Conservation (phyloP, 148 eudicot species). For the Cornus florida region DNA sequence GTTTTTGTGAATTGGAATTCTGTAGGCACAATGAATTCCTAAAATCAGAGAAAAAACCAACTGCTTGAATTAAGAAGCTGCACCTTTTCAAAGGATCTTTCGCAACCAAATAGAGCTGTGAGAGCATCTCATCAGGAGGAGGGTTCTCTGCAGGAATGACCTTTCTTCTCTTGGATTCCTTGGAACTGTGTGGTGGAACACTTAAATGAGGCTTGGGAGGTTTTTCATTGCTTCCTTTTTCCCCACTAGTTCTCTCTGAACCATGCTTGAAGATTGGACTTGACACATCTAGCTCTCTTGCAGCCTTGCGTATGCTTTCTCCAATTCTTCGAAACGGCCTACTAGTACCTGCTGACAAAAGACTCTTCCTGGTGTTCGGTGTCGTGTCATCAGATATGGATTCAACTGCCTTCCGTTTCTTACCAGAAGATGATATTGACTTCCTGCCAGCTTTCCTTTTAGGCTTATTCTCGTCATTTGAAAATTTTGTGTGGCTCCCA, state of each 20-base stretch:
- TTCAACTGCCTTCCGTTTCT: conserved; percentile 31
- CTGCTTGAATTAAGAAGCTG: conserved; percentile 28
- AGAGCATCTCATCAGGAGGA: conserved; percentile 46
- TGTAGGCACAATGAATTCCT: conserved; percentile 51
- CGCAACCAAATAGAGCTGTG: conserved; percentile 46
- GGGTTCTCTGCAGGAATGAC: conserved; percentile 25
- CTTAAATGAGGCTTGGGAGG: background rate
- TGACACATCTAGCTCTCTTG: conserved; percentile 32
- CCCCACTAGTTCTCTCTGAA: conserved; percentile 1
- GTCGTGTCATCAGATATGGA: conserved; percentile 16
- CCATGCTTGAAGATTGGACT: conserved; percentile 24
- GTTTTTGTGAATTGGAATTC: conserved; percentile 17
- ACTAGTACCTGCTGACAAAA: background rate
- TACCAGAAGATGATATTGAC: conserved; percentile 16
- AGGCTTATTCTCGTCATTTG: conserved; percentile 19
- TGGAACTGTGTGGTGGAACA: conserved; percentile 1
- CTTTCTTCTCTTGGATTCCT: conserved; percentile 23
- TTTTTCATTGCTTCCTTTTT: conserved; percentile 11
- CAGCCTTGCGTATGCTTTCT: conserved; percentile 46
- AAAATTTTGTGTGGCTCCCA: conserved; percentile 16
- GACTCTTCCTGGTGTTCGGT: conserved; percentile 20
- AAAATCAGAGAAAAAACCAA: conserved; percentile 42
- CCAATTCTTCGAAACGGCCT: conserved; percentile 41
- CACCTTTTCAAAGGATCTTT: conserved; percentile 40
- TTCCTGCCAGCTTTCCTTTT: conserved; percentile 18